Evolutionary conservation across 2,329 filamentous ascomycete genomes (phyloP), one percentile per base, ranked within the genome.

Genomic region (Microdochium bolleyi): DNA sequence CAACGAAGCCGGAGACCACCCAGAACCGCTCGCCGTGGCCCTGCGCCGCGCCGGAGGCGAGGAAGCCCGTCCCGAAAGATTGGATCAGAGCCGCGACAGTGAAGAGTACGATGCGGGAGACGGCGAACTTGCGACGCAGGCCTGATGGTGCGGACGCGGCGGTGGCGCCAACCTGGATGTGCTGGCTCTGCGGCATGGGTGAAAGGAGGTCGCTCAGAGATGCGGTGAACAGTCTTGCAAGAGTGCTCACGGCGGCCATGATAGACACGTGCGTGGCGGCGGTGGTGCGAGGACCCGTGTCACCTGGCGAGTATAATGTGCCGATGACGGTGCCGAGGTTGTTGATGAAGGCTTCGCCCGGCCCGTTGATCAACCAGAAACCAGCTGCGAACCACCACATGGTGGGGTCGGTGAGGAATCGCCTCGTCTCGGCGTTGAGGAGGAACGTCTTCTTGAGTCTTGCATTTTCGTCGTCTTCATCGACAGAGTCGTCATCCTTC

Each of bases 271-370:
- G 94, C 0, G 91, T 96, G 53, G 91, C 83, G 38, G 88, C 79
- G 50, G 88, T 80, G 49, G 86, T 83, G 51, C 72, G 64, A 3
- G 66, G 60, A 49, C 70, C 66, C 48, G 73, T 67, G 19, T 77
- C 64, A 7, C 72, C 67, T 19, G 82, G 84, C 14, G 79, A 80
- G 48, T 88, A 89, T 3, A 96, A 76, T 0, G 92, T 95, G 59
- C 88, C 87, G 60, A 97, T 92, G 56, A 99, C 86, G 24, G 92
- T 96, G 34, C 94, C 94, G 10, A 99, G 75, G 62, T 97, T 99
- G 72, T 97, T 99, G 71, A 97, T 91, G 67, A 96, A 99, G 11
- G 92, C 89, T 70, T 99, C 94, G n/a, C 92, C 92, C 0, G 94
- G 92, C 0, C 94, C 94, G 52, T 92, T 89, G 61, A 96, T 89